Evolutionary conservation across 225 moss, liverwort and hornwort genomes (phyloP).

Genomic region (Rhytidiadelphus loreus): DNA sequence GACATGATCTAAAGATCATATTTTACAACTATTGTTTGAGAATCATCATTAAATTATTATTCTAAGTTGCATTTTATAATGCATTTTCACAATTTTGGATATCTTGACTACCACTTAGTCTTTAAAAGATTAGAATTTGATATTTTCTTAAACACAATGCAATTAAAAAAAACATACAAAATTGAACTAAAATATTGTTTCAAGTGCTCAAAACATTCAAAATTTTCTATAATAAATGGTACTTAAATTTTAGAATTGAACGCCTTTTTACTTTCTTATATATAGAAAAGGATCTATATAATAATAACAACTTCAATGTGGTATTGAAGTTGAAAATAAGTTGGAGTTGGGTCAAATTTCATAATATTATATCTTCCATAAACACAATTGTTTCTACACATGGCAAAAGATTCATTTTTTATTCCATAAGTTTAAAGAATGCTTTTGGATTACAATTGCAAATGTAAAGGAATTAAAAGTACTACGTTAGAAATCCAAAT

Average conservation of each 20-base stretch:
- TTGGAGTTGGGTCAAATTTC: background rate
- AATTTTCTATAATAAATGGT: background rate
- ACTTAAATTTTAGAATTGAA: background rate
- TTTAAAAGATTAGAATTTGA: background rate
- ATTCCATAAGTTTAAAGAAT: background rate
- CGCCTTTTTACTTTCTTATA: rapidly evolving
- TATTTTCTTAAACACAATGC: background rate
- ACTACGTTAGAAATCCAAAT: background rate
- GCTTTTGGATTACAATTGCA: background rate
- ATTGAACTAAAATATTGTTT: background rate
- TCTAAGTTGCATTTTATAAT: background rate
- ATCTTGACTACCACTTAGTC: rapidly evolving
- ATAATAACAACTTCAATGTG: background rate
- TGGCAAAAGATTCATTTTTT: background rate
- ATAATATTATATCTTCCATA: background rate
- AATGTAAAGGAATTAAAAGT: background rate
- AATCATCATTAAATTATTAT: background rate
- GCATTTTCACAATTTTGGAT: background rate
- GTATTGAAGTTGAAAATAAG: background rate
- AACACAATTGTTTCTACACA: background rate
- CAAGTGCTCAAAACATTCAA: background rate
- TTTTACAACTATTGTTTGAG: background rate
- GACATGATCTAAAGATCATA: background rate
- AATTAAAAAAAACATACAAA: background rate
- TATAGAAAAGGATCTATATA: background rate